Evolutionary conservation across 495 filamentous ascomycete species (phyloP).

Genomic region (Niebla homalea): DNA sequence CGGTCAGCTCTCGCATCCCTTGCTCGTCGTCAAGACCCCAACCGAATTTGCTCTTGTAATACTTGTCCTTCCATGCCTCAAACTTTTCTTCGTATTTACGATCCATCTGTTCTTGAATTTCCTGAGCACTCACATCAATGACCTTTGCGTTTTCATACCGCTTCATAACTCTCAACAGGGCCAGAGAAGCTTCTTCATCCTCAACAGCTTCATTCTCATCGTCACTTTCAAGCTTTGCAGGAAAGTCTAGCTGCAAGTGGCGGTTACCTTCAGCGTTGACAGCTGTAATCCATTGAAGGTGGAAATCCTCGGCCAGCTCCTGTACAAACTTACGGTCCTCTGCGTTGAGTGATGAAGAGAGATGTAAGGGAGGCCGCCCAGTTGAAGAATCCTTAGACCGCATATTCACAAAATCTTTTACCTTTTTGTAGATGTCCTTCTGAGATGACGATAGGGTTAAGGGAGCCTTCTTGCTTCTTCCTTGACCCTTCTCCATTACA

Average conservation of each 20-base stretch:
- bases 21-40: conserved; percentile 77
- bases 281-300: conserved; percentile 67
- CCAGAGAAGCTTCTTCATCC: conserved; percentile 76
- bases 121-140: conserved; percentile 63
- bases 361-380: conserved; percentile 45
- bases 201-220: conserved; percentile 48
- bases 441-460: conserved; percentile 70
- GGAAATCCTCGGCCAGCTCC: conserved; percentile 69
- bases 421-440: conserved; percentile 63
- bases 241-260: conserved; percentile 63
- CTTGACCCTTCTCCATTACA: conserved; percentile 45
- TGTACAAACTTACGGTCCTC: conserved; percentile 86
- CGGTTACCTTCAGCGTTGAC: conserved; percentile 67
- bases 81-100: conserved; percentile 79
- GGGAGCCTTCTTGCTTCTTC: conserved; percentile 38
- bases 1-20: conserved; percentile 68
- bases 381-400: conserved; percentile 27
- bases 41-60: conserved; percentile 80
- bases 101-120: conserved; percentile 63
- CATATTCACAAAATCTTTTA: conserved; percentile 68
- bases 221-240: conserved; percentile 39
- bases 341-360: conserved; percentile 63
- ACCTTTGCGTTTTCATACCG: conserved; percentile 83
- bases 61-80: conserved; percentile 79
- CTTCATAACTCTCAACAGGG: conserved; percentile 69